Evolutionary conservation across 2,329 filamentous ascomycete genomes (phyloP), one percentile per base, ranked within the genome.

Genomic region (Exophiala dermatitidis): DNA sequence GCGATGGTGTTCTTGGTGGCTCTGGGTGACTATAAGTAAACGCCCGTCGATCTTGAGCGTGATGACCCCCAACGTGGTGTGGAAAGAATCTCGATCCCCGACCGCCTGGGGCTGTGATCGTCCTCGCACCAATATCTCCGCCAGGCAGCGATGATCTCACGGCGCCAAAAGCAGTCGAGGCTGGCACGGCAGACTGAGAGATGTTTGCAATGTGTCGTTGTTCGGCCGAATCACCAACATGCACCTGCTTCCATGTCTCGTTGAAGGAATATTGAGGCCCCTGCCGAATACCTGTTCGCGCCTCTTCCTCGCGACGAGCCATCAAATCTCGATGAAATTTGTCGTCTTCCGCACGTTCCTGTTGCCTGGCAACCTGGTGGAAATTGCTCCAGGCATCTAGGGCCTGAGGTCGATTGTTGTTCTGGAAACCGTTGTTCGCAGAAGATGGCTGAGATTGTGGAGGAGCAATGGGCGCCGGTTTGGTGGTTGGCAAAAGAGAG

Each of bases 41-140:
- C 50, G 60, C 56, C 64, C 67, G 56, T 72, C 72, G 29, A 63
- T 67, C 37, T 56, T 68, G 68, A 28, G 32, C 37, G 12, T 34
- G 47, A 45, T 49, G 52, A 12, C 32, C 46, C 34, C 54, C 57
- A 28, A 51, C 31, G 4, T 53, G 60, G 40, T 52, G 56, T 45
- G 74, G 74, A 62, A 77, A 76, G 62, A 77, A 77, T 10, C 74
- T 66, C 12, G 74, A 76, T 47, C 72, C 74, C 34, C 74, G 72
- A 31, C 64, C 64, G 19, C 68, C 62, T 44, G 68, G 65, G 46
- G 62, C 69, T 46, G 61, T 63, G 46, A 68, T 63, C 30, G 67
- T 64, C 43, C 70, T 68, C 26, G 68, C 63, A 29, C 55, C 62
- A 29, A 72, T 67, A 5, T 66, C 54, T 37, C 71, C 68, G 33